Evolutionary conservation across 257 asterid genomes (phyloP).

Genomic region (Solanum tarapatanum): DNA sequence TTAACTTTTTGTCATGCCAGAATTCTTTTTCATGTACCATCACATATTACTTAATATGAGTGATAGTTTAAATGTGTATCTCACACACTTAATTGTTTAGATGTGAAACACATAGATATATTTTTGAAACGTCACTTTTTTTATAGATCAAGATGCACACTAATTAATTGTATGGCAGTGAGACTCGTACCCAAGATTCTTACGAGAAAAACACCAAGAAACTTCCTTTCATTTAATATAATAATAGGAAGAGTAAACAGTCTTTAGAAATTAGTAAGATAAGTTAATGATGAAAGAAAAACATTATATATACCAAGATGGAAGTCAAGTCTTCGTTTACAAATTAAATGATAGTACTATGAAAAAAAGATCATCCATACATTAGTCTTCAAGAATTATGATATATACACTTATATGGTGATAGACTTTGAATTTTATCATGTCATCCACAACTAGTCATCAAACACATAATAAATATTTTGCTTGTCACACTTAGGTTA

Average conservation of each 20-base stretch:
- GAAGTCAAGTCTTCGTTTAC: neutral
- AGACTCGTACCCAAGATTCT: too few species aligned
- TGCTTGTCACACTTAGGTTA: neutral
- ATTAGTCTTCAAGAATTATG: neutral
- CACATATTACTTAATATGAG: too few species aligned
- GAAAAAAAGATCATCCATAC: neutral
- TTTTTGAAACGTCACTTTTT: too few species aligned
- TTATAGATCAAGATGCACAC: too few species aligned
- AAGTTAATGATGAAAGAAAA: neutral
- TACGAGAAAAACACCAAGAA: neutral
- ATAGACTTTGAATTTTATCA: neutral
- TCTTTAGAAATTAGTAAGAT: neutral
- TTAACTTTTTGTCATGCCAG: rapidly evolving
- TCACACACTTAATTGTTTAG: too few species aligned
- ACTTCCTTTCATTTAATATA: neutral
- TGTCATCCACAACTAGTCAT: neutral
- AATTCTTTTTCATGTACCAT: too few species aligned
- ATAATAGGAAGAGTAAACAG: neutral
- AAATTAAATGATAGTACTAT: neutral
- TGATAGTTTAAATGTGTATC: too few species aligned
- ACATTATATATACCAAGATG: neutral
- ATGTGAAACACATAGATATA: too few species aligned
- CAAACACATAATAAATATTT: neutral
- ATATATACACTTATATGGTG: neutral
- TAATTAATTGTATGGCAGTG: too few species aligned